These are phyloP conservation scores for Lablab purpureus DNA, from an alignment of 306 rosid genomes.

Conservation along the genomic window DNA sequence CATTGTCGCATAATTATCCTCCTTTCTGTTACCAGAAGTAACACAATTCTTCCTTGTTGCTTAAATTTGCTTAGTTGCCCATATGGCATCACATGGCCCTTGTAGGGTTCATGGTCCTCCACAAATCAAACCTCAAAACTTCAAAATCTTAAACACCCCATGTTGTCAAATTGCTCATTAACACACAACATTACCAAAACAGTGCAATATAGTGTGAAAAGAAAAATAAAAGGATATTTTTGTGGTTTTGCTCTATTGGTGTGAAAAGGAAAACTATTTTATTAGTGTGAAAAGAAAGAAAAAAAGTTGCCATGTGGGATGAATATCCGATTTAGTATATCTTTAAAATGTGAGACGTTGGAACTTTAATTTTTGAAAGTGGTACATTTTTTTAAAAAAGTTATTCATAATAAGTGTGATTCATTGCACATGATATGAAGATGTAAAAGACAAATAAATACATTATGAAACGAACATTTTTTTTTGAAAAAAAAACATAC, in stretches of 20 bases:
- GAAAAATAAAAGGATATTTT: not conserved
- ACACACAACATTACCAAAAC: not conserved
- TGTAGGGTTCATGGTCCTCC: conserved; percentile 71
- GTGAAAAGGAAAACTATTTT: no score
- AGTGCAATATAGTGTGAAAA: not conserved
- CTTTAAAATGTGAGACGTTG: no score
- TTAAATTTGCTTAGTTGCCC: conserved; percentile 45
- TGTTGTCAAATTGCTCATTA: conserved; percentile 50
- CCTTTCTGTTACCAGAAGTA: conserved; percentile 7
- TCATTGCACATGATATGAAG: not conserved
- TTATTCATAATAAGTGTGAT: not conserved
- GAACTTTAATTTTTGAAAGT: no score
- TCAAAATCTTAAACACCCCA: conserved; percentile 18
- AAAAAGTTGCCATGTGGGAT: not conserved
- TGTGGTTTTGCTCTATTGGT: no score
- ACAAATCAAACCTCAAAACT: not conserved
- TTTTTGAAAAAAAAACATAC: not conserved
- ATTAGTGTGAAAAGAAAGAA: no score
- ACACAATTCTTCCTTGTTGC: conserved; percentile 43
- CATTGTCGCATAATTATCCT: conserved; percentile 37
- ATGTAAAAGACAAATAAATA: not conserved
- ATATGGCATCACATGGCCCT: conserved; percentile 77
- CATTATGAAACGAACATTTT: not conserved
- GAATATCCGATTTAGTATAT: no score
- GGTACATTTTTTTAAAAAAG: no score